These are phyloP conservation scores for Plectosphaerella sp. DNA, from an alignment of 2,329 filamentous ascomycete species.

Conservation along the genomic window DNA sequence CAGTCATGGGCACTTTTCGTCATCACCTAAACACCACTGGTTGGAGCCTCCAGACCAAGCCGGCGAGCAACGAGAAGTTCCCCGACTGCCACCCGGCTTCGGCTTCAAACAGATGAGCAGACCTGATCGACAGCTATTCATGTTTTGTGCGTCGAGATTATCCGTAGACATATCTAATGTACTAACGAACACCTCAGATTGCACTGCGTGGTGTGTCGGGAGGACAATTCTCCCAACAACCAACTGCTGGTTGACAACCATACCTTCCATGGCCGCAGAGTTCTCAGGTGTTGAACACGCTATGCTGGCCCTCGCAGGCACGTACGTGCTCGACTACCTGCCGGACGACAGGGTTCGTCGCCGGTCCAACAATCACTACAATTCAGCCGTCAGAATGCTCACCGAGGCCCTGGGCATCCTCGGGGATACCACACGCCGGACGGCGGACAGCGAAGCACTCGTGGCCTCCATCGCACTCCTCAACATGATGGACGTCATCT, in stretches of 20 bases:
- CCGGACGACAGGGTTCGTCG: conserved; percentile 24
- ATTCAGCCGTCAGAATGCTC: conserved; percentile 25
- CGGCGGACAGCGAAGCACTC: neutral
- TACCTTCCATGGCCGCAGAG: conserved; percentile 29
- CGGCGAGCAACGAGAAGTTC: neutral
- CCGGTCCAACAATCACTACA: conserved; percentile 24
- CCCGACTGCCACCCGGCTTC: neutral
- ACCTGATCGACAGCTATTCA: conserved; percentile 5
- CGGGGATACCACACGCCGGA: neutral
- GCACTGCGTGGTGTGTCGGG: conserved; percentile 34
- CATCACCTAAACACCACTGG: too few species aligned
- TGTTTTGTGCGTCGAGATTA: conserved; percentile 6
- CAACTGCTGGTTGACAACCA: conserved; percentile 34
- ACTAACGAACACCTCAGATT: conserved; percentile 18
- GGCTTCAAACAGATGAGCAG: neutral
- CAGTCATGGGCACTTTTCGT: too few species aligned
- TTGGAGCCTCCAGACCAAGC: too few species aligned
- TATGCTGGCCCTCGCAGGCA: conserved; percentile 33
- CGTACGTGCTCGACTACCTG: conserved; percentile 36
- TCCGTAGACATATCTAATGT: too few species aligned
- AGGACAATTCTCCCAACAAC: conserved; percentile 30
- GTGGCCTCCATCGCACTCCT: conserved; percentile 19
- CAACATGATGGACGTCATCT: conserved; percentile 18
- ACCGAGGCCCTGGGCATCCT: conserved; percentile 8
- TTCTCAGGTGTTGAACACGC: conserved; percentile 27